Evolutionary conservation across 768 basidiomycete genomes (phyloP).

Genomic region (Suillus tomentosus): DNA sequence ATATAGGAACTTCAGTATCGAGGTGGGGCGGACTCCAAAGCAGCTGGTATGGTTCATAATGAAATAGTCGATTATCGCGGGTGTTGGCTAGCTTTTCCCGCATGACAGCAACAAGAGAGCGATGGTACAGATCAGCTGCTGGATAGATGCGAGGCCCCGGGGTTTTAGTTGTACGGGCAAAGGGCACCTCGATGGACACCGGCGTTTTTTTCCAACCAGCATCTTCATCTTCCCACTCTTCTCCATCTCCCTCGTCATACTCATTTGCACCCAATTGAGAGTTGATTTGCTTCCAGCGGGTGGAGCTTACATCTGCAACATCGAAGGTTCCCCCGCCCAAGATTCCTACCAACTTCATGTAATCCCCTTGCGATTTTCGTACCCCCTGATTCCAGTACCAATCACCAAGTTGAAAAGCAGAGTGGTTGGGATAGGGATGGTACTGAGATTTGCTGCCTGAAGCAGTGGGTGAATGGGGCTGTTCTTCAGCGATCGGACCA

Average conservation of each 20-base stretch:
- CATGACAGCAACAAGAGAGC: no score
- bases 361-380: neutral
- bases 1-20: no score
- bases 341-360: neutral
- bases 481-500: accelerated
- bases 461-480: no score
- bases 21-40: no score
- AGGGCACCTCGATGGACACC: no score
- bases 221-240: neutral
- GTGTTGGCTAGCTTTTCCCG: no score
- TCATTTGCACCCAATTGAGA: neutral
- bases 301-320: conserved; percentile 6
- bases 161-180: no score
- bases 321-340: conserved; percentile 1
- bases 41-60: no score
- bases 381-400: neutral
- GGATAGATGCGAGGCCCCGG: no score
- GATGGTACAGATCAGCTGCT: no score
- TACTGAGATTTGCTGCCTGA: neutral
- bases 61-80: no score
- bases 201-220: no score
- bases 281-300: conserved; percentile 4
- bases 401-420: neutral
- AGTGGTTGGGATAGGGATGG: conserved; percentile 20
- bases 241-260: neutral